These are phyloP conservation scores for Beauveria medogensis DNA, from an alignment of 2,329 filamentous ascomycete species.

Conservation along the genomic window DNA sequence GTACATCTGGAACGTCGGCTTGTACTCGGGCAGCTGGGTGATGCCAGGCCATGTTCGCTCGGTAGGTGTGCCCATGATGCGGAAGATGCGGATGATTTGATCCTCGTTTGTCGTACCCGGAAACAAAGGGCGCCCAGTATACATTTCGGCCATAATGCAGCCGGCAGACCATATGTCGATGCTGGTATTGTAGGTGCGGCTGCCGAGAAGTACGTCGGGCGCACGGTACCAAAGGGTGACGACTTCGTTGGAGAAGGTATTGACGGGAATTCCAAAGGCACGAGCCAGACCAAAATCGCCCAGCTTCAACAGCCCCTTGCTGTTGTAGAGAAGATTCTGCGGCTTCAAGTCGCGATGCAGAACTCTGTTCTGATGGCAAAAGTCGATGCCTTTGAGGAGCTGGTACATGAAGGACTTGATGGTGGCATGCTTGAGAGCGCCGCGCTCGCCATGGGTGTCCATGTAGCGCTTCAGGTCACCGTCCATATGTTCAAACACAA, in stretches of 20 bases:
- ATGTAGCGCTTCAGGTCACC: conserved; percentile 98
- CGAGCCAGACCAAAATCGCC: conserved; percentile 91
- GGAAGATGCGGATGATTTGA: conserved; percentile 93
- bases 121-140: conserved; percentile 89
- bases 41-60: conserved; percentile 95
- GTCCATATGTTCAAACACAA: conserved; percentile 99
- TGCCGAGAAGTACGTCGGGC: conserved; percentile 88
- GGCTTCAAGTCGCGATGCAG: conserved; percentile 94
- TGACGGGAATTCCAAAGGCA: conserved; percentile 94
- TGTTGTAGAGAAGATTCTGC: conserved; percentile 93
- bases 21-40: conserved; percentile 94
- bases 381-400: conserved; percentile 88
- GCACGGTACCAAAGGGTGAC: conserved; percentile 97
- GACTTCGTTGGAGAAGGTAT: conserved; percentile 96
- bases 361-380: conserved; percentile 95
- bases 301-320: conserved; percentile 80
- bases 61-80: conserved; percentile 95
- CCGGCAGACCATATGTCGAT: conserved; percentile 99
- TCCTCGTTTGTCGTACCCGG: conserved; percentile 98
- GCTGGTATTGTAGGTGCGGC: conserved; percentile 96
- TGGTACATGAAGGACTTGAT: conserved; percentile 99
- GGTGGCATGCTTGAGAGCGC: conserved; percentile 76
- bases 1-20: conserved; percentile 88
- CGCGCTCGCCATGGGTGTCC: conserved; percentile 85
- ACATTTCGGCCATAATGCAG: conserved; percentile 99